These are phyloP conservation scores for Catenaria anguillulae DNA, from an alignment of 371 early-diverging fungal species.

Conservation along the genomic window DNA sequence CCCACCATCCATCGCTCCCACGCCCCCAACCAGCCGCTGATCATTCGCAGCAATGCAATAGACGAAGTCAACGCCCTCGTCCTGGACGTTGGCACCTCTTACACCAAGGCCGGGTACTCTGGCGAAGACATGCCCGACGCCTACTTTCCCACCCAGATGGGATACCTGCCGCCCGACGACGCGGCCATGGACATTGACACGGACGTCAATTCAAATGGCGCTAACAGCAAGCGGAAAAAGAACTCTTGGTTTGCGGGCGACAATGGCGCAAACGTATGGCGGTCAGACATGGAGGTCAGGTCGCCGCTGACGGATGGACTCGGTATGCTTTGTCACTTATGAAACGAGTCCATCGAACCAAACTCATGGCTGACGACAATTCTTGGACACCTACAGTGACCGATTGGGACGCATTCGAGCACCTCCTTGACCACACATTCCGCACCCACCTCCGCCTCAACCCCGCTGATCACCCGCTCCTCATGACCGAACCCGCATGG, in stretches of 20 bases:
- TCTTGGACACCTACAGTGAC: conserved; percentile 30
- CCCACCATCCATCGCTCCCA: too few species aligned
- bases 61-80: conserved; percentile 90
- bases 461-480: conserved; percentile 65
- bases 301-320: conserved; percentile 45
- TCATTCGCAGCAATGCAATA: too few species aligned
- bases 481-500: conserved; percentile 85
- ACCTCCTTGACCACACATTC: conserved; percentile 16
- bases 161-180: conserved; percentile 21
- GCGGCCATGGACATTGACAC: conserved; percentile 6
- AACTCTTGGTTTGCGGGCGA: conserved; percentile 58
- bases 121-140: conserved; percentile 85
- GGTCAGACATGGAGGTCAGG: conserved; percentile 58
- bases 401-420: conserved; percentile 87
- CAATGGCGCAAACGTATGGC: conserved; percentile 54
- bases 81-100: conserved; percentile 74
- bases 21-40: too few species aligned
- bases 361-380: conserved; percentile 42
- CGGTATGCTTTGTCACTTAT: conserved; percentile 14
- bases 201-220: conserved; percentile 14
- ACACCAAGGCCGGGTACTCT: conserved; percentile 83
- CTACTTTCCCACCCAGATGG: conserved; percentile 62
- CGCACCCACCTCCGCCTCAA: conserved; percentile 11
- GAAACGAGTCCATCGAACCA: conserved; percentile 5
- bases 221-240: conserved; percentile 3